Evolutionary conservation across 2,329 filamentous ascomycete genomes (phyloP).

Genomic region (Xenosphaeropsis pyriputrescens): DNA sequence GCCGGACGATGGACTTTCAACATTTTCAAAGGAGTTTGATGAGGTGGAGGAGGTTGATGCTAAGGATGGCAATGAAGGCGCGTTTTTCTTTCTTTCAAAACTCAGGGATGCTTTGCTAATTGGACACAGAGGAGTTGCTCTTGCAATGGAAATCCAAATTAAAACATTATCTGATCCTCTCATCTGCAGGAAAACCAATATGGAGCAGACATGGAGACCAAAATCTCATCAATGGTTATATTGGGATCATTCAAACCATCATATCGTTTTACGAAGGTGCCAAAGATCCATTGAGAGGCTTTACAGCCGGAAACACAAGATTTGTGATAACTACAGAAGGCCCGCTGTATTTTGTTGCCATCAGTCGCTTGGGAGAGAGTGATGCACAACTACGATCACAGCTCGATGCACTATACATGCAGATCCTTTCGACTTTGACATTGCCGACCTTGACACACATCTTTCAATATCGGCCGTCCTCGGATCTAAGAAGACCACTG

Average conservation of each 20-base stretch:
- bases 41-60: conserved; percentile 45
- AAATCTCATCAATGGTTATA: conserved; percentile 79
- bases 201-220: conserved; percentile 92
- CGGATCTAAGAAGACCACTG: conserved; percentile 76
- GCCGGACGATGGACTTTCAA: conserved; percentile 38
- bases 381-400: conserved; percentile 77
- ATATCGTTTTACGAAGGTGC: conserved; percentile 89
- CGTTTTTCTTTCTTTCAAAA: conserved; percentile 3
- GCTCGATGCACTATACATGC: conserved; percentile 92
- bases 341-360: conserved; percentile 82
- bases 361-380: conserved; percentile 84
- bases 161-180: conserved; percentile 95
- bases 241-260: conserved; percentile 91
- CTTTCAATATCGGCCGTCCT: conserved; percentile 83
- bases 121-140: conserved; percentile 28
- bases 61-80: conserved; percentile 41
- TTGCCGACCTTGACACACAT: conserved; percentile 75
- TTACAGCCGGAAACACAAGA: conserved; percentile 72
- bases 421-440: conserved; percentile 90
- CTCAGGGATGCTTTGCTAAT: conserved; percentile 7
- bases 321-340: conserved; percentile 81
- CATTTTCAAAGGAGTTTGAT: conserved; percentile 69
- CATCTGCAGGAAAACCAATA: conserved; percentile 91
- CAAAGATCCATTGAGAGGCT: conserved; percentile 63
- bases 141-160: conserved; percentile 77